phyloP scores from a whole-genome alignment of 176 grass and related monocot genomes.

The Oryza officinalis region DNA sequence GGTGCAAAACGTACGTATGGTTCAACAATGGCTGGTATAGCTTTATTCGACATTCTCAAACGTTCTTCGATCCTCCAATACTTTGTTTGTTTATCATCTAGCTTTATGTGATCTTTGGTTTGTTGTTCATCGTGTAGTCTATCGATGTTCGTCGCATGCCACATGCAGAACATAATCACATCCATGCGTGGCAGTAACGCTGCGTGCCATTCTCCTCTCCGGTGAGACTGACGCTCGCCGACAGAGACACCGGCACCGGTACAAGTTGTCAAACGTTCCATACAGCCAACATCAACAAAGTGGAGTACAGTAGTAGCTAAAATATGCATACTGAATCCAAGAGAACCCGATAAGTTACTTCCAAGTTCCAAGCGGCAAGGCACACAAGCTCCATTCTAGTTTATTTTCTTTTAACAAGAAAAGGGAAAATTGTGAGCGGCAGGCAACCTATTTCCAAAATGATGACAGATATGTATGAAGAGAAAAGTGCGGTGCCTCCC shows the following conservation, averaged over 20 bases:
- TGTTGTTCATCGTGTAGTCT: background rate
- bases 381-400: background rate
- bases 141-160: too few relatives aligned
- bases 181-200: too few relatives aligned
- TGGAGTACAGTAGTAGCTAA: too few relatives aligned
- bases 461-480: background rate
- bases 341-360: too few relatives aligned
- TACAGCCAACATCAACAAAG: too few relatives aligned
- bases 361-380: background rate
- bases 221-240: too few relatives aligned
- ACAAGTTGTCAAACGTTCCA: background rate
- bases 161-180: too few relatives aligned
- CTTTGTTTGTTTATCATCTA: background rate
- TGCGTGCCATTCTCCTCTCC: too few relatives aligned
- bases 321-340: too few relatives aligned
- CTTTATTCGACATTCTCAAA: slow-evolving; percentile 39
- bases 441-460: background rate
- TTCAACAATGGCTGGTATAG: background rate
- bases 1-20: background rate
- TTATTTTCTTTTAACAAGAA: background rate
- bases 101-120: background rate
- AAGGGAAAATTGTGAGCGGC: background rate
- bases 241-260: too few relatives aligned
- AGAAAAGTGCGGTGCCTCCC: background rate
- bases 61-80: background rate